Percentiles rank a stretch among this genome's conserved stretches.
These are phyloP conservation scores for Claviceps quebecensis DNA, from an alignment of 2,329 filamentous ascomycete species.

Conservation along the genomic window DNA sequence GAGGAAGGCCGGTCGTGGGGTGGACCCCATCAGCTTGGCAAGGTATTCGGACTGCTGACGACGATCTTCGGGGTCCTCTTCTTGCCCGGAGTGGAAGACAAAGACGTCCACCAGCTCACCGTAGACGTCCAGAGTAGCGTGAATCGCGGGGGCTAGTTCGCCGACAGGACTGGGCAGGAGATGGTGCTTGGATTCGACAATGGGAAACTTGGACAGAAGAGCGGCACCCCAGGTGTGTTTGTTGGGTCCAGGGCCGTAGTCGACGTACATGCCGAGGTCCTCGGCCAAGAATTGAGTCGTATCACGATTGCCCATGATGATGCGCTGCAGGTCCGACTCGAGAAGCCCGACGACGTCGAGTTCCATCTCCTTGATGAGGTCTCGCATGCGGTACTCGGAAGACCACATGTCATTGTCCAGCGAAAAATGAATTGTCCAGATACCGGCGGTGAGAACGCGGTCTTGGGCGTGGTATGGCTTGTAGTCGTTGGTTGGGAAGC, in stretches of 20 bases:
- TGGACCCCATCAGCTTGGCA: slow-evolving; percentile 72
- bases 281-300: slow-evolving; percentile 90
- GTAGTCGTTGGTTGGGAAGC: slow-evolving; percentile 89
- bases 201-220: slow-evolving; percentile 91
- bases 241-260: slow-evolving; percentile 93
- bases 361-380: slow-evolving; percentile 85
- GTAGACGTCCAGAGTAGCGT: slow-evolving; percentile 91
- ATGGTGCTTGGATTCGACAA: slow-evolving; percentile 92
- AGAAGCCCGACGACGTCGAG: slow-evolving; percentile 93
- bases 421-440: slow-evolving; percentile 98
- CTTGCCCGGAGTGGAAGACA: slow-evolving; percentile 96
- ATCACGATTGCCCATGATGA: slow-evolving; percentile 99
- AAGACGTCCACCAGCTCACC: slow-evolving; percentile 84
- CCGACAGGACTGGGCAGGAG: slow-evolving; percentile 86
- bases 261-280: slow-evolving; percentile 96
- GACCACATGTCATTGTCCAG: slow-evolving; percentile 99
- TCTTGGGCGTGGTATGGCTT: slow-evolving; percentile 77
- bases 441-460: slow-evolving; percentile 81
- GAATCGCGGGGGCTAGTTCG: slow-evolving; percentile 88
- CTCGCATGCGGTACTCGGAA: slow-evolving; percentile 83
- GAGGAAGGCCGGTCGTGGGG: slow-evolving; percentile 66
- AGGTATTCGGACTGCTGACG: slow-evolving; percentile 78
- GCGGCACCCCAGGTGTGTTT: slow-evolving; percentile 97
- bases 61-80: slow-evolving; percentile 88
- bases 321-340: slow-evolving; percentile 85